Evolutionary conservation across 2,329 filamentous ascomycete species (phyloP), one percentile per base, ranked within the genome.

Genomic region (Neopestalotiopsis clavispora): DNA sequence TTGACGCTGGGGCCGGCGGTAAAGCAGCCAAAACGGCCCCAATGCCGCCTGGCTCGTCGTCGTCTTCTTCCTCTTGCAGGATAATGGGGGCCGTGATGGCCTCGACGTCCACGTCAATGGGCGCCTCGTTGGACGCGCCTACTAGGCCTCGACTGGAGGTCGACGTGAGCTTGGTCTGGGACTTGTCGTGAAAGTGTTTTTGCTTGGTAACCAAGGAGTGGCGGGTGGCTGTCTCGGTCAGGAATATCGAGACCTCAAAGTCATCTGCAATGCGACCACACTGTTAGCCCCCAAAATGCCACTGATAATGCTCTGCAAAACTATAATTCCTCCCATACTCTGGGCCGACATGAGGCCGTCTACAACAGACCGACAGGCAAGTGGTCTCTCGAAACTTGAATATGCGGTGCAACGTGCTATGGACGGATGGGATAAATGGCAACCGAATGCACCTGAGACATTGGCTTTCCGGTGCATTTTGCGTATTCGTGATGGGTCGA

Each of bases 221-320:
- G 14, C 94, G 90, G 3, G 92, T 95, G 65, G 89, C 91, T 7
- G 92, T 92, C 79, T 97, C 94, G 60, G 93, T 97, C 72, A 99
- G 85, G 81, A 98, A 98, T 72, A 99, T 92, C 49, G 94, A 93
- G 14, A 98, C 94, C 78, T 98, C 94, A 77, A 98, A 99, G 74
- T 97, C 95, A 80, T 98, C 95, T 96, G 73, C 69, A 38, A 28
- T 30, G 20, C 20, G 38, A 49, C 61, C 38, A 28, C 17, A 40
- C n/a, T 5, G 40, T 17, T 7, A 20, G 59, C 12, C 59, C 32
- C 30, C 34, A 38, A 38, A 38, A 34, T 3, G 34, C 40, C 59
- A 62, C 14, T 62, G 32, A 52, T 20, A 38, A 52, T 52, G 45
- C 20, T 52, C 14, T 52, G 45, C 20, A 23, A 23, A 52, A 52